Base-by-base conservation (phyloP, 495 filamentous ascomycete genomes). In the Trichoderma erinaceum region DNA sequence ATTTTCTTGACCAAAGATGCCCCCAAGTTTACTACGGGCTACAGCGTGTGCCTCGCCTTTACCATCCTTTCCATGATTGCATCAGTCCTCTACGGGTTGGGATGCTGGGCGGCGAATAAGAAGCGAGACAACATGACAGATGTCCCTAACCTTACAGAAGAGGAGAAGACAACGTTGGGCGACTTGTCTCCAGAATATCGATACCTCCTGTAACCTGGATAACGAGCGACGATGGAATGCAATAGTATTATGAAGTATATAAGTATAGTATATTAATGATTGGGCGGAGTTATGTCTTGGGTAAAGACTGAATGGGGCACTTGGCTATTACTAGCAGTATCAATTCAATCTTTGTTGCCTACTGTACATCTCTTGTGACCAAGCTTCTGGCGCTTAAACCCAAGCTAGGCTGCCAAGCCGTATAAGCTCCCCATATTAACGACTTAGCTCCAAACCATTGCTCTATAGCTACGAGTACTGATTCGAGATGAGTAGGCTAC, bases 11-110 rank as follows among this genome's bases (percentile, higher is more conserved):
- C 75, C 8, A 87, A 83, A 63, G 92, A 97, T 74, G 87, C 85
- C 2, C 89, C 90, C 7, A 72, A 79, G 2, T 97, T 89, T 75
- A 86, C 79, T 16, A 84, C 84, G 25, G 95, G 95, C 0, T 97
- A 94, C 78, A 81, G 80, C 41, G 91, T 97, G 69, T 90, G 88
- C 73, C 76, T 97, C 4, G 86, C 80, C 0, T 97, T 97, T 72
- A 66, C 65, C n/a, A 18, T 52, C 23, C 81, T 88, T 15, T 85
- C 85, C 64, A 74, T 97, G 58, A 88, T 87, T 66, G 85, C 82
- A 23, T 69, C 86, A 12, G 80, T 84, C 29, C 90, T 89, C 69
- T 71, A 81, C 41, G 64, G 81, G 0, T 96, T 97, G 73, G 81
- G 86, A 1, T 50, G 82, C 1, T 84, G 83, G 3, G 78, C 93